A percentile compares a stretch with the other conserved stretches of the same genome.
These are phyloP conservation scores for Drechslera avenae DNA, from an alignment of 2,329 filamentous ascomycete genomes.

Conservation along the genomic window DNA sequence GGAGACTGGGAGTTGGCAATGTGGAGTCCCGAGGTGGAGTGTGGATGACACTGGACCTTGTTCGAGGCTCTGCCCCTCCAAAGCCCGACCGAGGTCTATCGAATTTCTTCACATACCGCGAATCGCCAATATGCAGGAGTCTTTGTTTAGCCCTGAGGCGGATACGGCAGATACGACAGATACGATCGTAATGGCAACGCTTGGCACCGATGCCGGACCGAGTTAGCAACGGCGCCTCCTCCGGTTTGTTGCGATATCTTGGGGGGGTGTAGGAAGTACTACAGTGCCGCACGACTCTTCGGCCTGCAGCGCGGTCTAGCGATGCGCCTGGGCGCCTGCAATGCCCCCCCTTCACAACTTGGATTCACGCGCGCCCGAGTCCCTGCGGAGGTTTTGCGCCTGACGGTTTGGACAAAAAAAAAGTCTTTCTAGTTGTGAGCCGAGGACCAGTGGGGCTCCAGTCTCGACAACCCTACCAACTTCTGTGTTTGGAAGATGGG, in stretches of 20 bases:
- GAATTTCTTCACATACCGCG: background rate
- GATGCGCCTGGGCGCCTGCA: background rate
- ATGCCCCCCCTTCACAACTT: background rate
- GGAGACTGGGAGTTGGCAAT: background rate
- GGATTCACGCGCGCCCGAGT: background rate
- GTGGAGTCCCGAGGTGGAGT: slow-evolving; percentile 7
- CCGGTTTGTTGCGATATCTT: background rate
- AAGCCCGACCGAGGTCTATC: background rate
- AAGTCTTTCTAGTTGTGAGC: background rate
- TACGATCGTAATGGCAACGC: background rate
- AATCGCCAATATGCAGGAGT: slow-evolving; percentile 5
- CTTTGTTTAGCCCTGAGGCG: background rate
- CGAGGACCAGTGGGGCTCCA: background rate
- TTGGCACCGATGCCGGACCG: slow-evolving; percentile 8
- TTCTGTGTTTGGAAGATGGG: slow-evolving; percentile 3
- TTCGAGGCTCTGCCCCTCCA: slow-evolving; percentile 8
- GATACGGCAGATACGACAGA: background rate
- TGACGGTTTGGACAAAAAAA: too few species aligned
- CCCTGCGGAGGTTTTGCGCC: slow-evolving; percentile 2
- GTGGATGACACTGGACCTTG: slow-evolving; percentile 4
- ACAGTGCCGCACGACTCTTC: background rate
- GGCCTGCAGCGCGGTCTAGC: slow-evolving; percentile 1
- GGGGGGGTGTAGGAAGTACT: background rate
- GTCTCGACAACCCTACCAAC: background rate
- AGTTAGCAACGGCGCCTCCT: background rate